Evolutionary conservation across 176 grass and related monocot genomes (phyloP), one percentile per base, ranked within the genome.

Genomic region (Ensete glaucum): DNA sequence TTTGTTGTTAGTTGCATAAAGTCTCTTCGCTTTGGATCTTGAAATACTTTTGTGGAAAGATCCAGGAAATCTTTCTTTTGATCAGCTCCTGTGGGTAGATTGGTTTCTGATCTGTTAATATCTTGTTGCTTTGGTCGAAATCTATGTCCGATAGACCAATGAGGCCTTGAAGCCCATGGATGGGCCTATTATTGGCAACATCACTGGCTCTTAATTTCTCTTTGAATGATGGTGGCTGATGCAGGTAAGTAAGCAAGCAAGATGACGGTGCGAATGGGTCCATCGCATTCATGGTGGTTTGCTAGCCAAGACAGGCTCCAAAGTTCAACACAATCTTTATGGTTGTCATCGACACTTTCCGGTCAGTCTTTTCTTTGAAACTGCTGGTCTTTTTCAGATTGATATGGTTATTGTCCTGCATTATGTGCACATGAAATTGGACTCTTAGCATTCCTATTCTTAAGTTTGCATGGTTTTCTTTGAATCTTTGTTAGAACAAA

Each of bases 261-360:
- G 15, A 69, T 69, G 67, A 9, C 34, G 7, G 67, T 50, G 29
- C 67, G 19, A 50, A 50, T 17, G 2, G 67, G 67, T 50, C 67
- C 8, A 50, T 50, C 34, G 15, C 67, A 69, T 69, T 50, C 34
- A 17, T 69, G 67, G 67, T 69, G 67, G 67, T 69, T 69, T 69
- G 67, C 67, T 19, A 69, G 34, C 14, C 29, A 69, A 69, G 29
- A 50, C 67, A 69, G 15, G 29, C 67, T 69, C 67, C 34, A 50
- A n/a, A 69, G 29, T 69, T 69, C 67, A 50, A 50, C 67, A 69
- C 67, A 69, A 50, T 69, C 67, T 69, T 17, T 34, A 19, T 69
- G 67, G 67, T 50, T 69, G 34, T 69, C 67, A n/a, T 17, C 19
- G 67, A 50, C 34, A 4, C 27, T 69, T 69, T 69, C 67, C 25